A percentile compares a stretch with the other conserved stretches of the same genome.
phyloP scores from a whole-genome alignment of 2,329 filamentous ascomycete species.

The Claviceps sorghi region DNA sequence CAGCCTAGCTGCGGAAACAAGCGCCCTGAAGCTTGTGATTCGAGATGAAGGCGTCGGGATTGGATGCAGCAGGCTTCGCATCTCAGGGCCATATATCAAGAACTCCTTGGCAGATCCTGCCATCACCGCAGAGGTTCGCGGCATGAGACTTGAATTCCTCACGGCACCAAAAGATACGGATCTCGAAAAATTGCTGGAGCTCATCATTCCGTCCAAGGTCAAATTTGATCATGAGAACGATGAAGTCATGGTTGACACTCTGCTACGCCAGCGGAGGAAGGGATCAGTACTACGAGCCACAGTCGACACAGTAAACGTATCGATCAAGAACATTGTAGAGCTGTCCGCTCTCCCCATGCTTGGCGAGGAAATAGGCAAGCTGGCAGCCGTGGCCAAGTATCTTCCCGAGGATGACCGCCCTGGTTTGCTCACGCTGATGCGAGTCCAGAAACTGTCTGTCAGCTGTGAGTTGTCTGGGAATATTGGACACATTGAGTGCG shows the following conservation, averaged over 20 bases:
- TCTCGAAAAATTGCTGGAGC: slow-evolving; percentile 63
- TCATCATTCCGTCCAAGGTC: slow-evolving; percentile 84
- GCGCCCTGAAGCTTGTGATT: slow-evolving; percentile 66
- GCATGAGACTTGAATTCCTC: slow-evolving; percentile 59
- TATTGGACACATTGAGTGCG: slow-evolving; percentile 49
- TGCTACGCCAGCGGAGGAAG: slow-evolving; percentile 73
- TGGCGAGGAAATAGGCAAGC: slow-evolving; percentile 61
- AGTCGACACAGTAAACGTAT: slow-evolving; percentile 48
- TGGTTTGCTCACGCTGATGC: slow-evolving; percentile 62
- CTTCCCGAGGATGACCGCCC: slow-evolving; percentile 90
- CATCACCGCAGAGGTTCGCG: slow-evolving; percentile 46
- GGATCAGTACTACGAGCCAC: slow-evolving; percentile 65
- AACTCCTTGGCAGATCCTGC: slow-evolving; percentile 41
- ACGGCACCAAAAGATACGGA: slow-evolving; percentile 62
- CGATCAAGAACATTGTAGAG: slow-evolving; percentile 47
- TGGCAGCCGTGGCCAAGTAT: slow-evolving; percentile 85
- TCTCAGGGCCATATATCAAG: slow-evolving; percentile 55
- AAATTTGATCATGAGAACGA: slow-evolving; percentile 76
- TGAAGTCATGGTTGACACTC: slow-evolving; percentile 86
- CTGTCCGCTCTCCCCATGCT: slow-evolving; percentile 56
- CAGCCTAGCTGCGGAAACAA: slow-evolving; percentile 59
- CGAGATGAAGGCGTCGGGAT: slow-evolving; percentile 58
- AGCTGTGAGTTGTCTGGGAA: slow-evolving; percentile 50
- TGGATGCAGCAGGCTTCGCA: slow-evolving; percentile 58
- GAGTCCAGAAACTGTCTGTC: slow-evolving; percentile 48